Base-by-base conservation (phyloP, 257 asterid genomes). In the Ballota nigra region DNA sequence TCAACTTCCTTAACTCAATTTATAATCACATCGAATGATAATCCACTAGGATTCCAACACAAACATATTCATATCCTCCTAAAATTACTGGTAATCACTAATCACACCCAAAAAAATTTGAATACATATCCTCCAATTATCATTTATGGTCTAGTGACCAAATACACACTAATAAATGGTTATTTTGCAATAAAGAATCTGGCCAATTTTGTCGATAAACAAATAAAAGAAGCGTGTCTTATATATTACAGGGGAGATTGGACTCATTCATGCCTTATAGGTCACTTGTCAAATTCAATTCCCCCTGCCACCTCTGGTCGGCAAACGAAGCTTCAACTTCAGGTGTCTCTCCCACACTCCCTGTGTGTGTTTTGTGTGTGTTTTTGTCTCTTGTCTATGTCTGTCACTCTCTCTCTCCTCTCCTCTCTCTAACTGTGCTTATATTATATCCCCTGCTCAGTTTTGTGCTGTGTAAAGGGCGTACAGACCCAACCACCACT, bases 291-390 rank as follows among this genome's bases (percentile, higher is more conserved):
- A 68, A 78, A 63, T 72, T 78, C 82, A 77, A 78, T 73, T 73
- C 78, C 55, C 75, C 53, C 82, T 78, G 82, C 78, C 78, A 78
- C 75, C 72, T 78, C 78, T 73, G 82, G 78, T 78, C 79, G 83
- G 79, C 76, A 78, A 69, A 78, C 62, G 41, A 63, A 78, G 64
- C 83, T 73, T 73, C 77, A 71, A 57, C 55, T 57, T 69, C 79
- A 78, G 79, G 77, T 73, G 79, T 69, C 77, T 64, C 79, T 64
- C 69, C 70, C 69, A n/a, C 75, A 10, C 68, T 4, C 69, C 24
- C 75, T 16, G 28, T 60, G 47, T 68, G 60, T 28, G 53, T 63
- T 41, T 0, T 78, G 65, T 72, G 80, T 70, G 72, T 69, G 63
- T 73, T 63, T 73, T 62, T 68, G 68, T 62, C 66, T 73, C 64